Evolutionary conservation across 2,329 filamentous ascomycete genomes (phyloP).

Genomic region (Anthostomella pinea): DNA sequence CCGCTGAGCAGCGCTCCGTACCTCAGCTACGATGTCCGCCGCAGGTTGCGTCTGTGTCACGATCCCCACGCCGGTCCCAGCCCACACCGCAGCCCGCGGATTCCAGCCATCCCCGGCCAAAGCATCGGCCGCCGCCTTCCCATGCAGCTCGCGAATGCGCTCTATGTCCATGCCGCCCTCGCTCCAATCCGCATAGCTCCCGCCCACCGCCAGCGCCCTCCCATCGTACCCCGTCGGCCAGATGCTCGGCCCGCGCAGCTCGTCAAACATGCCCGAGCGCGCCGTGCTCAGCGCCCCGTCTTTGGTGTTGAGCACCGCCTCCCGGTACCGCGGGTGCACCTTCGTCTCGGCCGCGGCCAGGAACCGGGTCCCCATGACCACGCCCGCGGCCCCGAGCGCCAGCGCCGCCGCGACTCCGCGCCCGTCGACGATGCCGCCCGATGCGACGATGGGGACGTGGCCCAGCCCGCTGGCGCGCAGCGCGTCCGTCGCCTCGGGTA

Average conservation of each 20-base stretch:
- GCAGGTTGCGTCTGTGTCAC: constrained; percentile 6
- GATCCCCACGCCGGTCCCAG: constrained; percentile 8
- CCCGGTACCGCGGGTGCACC: constrained; percentile 39
- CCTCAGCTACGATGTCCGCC: too few species aligned
- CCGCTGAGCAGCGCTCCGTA: too few species aligned
- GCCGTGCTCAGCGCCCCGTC: constrained; percentile 32
- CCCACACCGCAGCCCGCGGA: constrained; percentile 6
- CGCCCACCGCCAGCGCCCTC: constrained; percentile 4
- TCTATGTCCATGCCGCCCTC: constrained; percentile 4
- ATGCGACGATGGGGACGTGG: constrained; percentile 45
- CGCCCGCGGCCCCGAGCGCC: constrained; percentile 50
- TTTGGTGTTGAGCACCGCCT: constrained; percentile 34
- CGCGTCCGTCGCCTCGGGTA: constrained; percentile 49
- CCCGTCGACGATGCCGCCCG: constrained; percentile 52
- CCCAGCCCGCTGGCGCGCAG: constrained; percentile 22
- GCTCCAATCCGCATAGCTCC: constrained; percentile 2
- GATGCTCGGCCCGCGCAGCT: constrained; percentile 40
- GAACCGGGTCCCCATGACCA: constrained; percentile 63
- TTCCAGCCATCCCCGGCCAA: constrained; percentile 2
- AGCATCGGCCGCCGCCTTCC: constrained; percentile 5
- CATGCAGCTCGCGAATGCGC: constrained; percentile 1
- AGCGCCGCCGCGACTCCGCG: constrained; percentile 49
- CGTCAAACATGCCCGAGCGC: constrained; percentile 44
- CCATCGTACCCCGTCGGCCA: constrained; percentile 39
- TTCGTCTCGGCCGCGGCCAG: constrained; percentile 46